These are phyloP conservation scores for Phytophthora fragariaefolia DNA, from an alignment of 352 stramenopile genomes.

Conservation along the genomic window DNA sequence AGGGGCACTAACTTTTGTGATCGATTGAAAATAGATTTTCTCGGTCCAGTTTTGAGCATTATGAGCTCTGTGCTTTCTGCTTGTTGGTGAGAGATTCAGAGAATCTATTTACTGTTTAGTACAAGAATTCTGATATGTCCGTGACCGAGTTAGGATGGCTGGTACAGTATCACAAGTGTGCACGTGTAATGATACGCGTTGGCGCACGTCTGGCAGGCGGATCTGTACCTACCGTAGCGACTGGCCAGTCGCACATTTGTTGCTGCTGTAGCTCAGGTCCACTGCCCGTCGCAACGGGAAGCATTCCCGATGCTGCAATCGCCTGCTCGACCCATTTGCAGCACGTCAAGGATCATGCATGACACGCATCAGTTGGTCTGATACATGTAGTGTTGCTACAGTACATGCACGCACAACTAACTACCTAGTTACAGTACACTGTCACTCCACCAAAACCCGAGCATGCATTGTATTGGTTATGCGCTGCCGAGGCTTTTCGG, in stretches of 20 bases:
- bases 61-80: too few species aligned
- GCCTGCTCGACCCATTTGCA: too few species aligned
- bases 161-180: too few species aligned
- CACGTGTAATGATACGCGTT: neutral
- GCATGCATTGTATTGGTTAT: constrained; percentile 26
- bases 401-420: too few species aligned
- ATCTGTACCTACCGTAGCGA: neutral
- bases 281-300: neutral
- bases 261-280: neutral
- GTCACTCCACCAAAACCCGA: constrained; percentile 18
- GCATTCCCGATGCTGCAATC: neutral
- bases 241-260: neutral
- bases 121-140: neutral
- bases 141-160: too few species aligned
- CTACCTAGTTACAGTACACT: too few species aligned
- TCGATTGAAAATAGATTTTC: too few species aligned
- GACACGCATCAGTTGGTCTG: neutral
- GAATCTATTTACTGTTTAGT: neutral
- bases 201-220: neutral
- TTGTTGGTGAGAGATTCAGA: too few species aligned
- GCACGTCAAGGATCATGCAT: neutral
- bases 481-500: constrained; percentile 17
- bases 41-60: too few species aligned
- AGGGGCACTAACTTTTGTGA: neutral
- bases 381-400: neutral